Base-by-base conservation (phyloP, 2,329 filamentous ascomycete genomes). In the Aspergillus sp. region DNA sequence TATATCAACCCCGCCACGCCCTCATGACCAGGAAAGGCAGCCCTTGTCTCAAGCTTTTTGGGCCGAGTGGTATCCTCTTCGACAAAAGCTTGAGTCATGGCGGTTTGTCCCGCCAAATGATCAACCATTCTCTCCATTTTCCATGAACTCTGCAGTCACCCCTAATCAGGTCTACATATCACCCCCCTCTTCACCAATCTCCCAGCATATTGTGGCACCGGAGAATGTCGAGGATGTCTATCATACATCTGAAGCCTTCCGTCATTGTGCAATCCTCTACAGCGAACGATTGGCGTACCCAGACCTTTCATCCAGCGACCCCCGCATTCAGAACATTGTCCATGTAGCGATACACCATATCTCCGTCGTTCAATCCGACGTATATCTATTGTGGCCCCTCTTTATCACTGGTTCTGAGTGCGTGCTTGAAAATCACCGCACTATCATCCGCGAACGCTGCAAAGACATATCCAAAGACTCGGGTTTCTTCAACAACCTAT, bases 401-500 rank as follows among this genome's bases (percentile, higher is more conserved):
- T 95, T 96, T 63, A 85, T 96, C 41, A 83, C 86, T 1, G 90
- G 90, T 13, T 90, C 88, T 19, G 91, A 96, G 70, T 95, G 89
- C 57, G 85, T 93, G 50, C 85, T 88, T 52, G 82, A 87, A 57
- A 73, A 83, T 40, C 87, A 95, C 59, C 86, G 90, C 50, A 79
- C 81, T 45, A 81, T 90, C 46, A 85, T 96, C 41, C 82, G 90
- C 42, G 77, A 81, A 52, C 85, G 90, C 55, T 95, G 89, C 68
- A 77, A 83, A 36, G 89, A 91, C 60, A 91, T 96, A 52, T 90
- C 91, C 75, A 80, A 82, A 28, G 86, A 91, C 52, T 91, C 86
- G 42, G 90, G 90, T 1, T 96, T 96, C 69, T 88, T 90, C 75
- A 96, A 95, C 69, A 96, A 95, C 62, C 77, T 94, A 33, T 86